These are phyloP conservation scores for Ceratobasidium sp. DNA, from an alignment of 1,284 basidiomycete species.

Conservation along the genomic window DNA sequence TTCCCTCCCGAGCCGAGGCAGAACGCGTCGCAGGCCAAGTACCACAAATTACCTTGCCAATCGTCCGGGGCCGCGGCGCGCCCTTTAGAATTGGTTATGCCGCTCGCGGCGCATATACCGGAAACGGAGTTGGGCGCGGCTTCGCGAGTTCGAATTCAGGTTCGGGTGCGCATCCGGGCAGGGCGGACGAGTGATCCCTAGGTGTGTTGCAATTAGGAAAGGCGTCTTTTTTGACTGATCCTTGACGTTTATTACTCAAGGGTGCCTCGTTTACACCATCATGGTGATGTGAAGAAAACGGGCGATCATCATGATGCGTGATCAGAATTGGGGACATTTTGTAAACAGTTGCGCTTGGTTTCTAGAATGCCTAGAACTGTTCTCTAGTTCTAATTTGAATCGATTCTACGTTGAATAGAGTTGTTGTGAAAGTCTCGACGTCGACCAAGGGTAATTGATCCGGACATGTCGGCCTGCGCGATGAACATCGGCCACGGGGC, in stretches of 20 bases:
- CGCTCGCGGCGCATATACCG: slow-evolving; percentile 34
- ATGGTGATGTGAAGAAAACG: slow-evolving; percentile 4
- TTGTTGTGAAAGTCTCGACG: slow-evolving; percentile 11
- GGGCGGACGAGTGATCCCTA: slow-evolving; percentile 11
- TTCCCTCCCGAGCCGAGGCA: slow-evolving; percentile 30
- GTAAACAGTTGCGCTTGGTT: background rate
- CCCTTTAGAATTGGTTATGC: slow-evolving; percentile 30
- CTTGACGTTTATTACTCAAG: slow-evolving; percentile 35
- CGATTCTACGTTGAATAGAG: slow-evolving; percentile 35
- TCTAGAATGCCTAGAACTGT: no score
- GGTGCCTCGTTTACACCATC: slow-evolving; percentile 31
- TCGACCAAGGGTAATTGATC: slow-evolving; percentile 35
- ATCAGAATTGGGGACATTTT: no score
- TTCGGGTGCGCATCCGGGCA: slow-evolving; percentile 35
- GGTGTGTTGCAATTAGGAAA: slow-evolving; percentile 6
- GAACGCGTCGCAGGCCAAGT: slow-evolving; percentile 2
- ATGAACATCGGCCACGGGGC: slow-evolving; percentile 9
- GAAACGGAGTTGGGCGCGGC: slow-evolving; percentile 14
- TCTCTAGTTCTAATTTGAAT: slow-evolving; percentile 36
- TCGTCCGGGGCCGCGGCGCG: slow-evolving; percentile 30
- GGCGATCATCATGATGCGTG: slow-evolving; percentile 34
- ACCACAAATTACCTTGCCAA: slow-evolving; percentile 31
- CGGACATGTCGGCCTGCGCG: slow-evolving; percentile 33
- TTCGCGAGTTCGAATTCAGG: slow-evolving; percentile 33
- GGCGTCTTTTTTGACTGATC: slow-evolving; percentile 11